These are phyloP conservation scores for Pseudopithomyces maydicus DNA, from an alignment of 2,329 filamentous ascomycete genomes.

Conservation along the genomic window DNA sequence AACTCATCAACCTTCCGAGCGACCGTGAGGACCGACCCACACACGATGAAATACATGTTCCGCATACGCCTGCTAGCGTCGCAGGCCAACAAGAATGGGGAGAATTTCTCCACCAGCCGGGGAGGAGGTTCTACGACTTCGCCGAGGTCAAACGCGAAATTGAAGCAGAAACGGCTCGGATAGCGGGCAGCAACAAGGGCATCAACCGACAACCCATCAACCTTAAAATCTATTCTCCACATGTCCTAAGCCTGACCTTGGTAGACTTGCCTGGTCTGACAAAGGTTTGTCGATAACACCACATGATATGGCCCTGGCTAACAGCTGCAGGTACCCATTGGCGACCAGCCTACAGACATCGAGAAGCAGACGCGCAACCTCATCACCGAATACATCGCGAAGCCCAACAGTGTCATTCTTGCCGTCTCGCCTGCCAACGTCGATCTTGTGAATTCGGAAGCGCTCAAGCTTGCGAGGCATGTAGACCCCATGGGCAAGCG, in stretches of 20 bases:
- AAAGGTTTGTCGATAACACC: slow-evolving; percentile 64
- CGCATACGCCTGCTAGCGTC: slow-evolving; percentile 78
- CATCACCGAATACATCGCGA: slow-evolving; percentile 97
- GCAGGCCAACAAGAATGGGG: slow-evolving; percentile 77
- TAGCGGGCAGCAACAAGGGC: slow-evolving; percentile 96
- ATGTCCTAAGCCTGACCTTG: slow-evolving; percentile 93
- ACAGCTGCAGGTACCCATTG: slow-evolving; percentile 78
- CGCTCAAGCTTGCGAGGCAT: slow-evolving; percentile 93
- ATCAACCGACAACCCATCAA: slow-evolving; percentile 98
- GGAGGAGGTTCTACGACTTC: slow-evolving; percentile 89
- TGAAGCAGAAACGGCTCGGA: slow-evolving; percentile 92
- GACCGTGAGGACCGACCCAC: slow-evolving; percentile 71
- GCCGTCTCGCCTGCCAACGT: slow-evolving; percentile 97
- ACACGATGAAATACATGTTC: slow-evolving; percentile 67
- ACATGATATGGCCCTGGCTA: slow-evolving; percentile 23
- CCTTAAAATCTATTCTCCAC: slow-evolving; percentile 96
- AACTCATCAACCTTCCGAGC: slow-evolving; percentile 93
- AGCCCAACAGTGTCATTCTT: slow-evolving; percentile 97
- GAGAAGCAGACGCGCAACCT: slow-evolving; percentile 97
- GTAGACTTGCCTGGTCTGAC: slow-evolving; percentile 96
- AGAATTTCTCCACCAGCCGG: slow-evolving; percentile 94
- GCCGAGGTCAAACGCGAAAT: slow-evolving; percentile 93
- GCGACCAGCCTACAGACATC: slow-evolving; percentile 95
- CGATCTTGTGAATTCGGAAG: slow-evolving; percentile 97
- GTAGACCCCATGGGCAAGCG: slow-evolving; percentile 92